Percentiles rank a stretch among this genome's conserved stretches.
These are phyloP conservation scores for Xerophyta viscosa DNA, from an alignment of 106 monocot genomes.

Conservation along the genomic window DNA sequence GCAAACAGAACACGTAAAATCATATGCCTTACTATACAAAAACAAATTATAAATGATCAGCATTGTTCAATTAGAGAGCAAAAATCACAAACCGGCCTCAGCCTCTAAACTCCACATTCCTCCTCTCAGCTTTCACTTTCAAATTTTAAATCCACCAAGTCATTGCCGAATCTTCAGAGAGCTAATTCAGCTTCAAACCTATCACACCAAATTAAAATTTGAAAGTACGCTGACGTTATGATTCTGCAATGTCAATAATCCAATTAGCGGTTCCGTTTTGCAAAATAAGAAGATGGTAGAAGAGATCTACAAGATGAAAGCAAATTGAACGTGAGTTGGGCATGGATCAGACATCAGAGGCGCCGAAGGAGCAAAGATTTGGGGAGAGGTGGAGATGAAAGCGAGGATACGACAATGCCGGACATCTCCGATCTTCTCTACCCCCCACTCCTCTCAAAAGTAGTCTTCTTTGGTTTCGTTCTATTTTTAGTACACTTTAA, in stretches of 20 bases:
- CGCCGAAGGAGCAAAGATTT: background rate
- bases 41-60: background rate
- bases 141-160: background rate
- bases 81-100: slow-evolving; percentile 1
- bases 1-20: no score
- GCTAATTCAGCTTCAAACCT: background rate
- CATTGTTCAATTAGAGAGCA: background rate
- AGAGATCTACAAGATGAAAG: background rate
- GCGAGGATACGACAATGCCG: background rate
- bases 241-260: no score
- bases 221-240: no score
- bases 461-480: no score
- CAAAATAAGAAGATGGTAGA: background rate
- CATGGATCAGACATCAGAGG: background rate
- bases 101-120: slow-evolving; percentile 4
- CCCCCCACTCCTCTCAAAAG: no score
- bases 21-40: background rate
- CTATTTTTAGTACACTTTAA: no score
- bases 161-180: background rate
- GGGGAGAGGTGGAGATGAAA: background rate
- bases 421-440: no score
- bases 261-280: background rate
- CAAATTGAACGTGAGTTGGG: background rate
- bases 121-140: background rate
- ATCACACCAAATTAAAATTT: background rate